Conservation (phyloP, 352 stramenopile genomes). For the Globisporangium cystogenes region DNA sequence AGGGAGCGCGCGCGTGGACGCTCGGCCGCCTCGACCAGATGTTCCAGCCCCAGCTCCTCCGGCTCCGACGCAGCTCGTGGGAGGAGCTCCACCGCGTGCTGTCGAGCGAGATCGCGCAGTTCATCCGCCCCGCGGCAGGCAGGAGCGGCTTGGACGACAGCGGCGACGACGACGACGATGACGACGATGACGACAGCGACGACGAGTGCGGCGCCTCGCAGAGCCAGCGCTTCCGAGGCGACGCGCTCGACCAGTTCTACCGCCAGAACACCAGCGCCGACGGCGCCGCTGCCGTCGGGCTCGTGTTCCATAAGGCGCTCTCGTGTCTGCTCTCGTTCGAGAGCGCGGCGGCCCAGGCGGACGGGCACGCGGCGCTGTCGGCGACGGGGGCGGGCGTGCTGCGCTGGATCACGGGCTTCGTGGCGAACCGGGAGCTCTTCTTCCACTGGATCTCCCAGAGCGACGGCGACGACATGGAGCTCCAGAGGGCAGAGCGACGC, state of each 20-base stretch:
- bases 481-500: background rate
- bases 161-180: constrained; percentile 9
- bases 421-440: constrained; percentile 49
- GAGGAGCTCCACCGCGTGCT: constrained; percentile 36
- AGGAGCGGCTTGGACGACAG: background rate
- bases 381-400: constrained; percentile 7
- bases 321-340: constrained; percentile 44
- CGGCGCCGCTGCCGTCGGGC: constrained; percentile 30
- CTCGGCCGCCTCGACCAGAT: constrained; percentile 40
- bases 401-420: constrained; percentile 34
- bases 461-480: constrained; percentile 11
- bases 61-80: constrained; percentile 23
- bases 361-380: background rate
- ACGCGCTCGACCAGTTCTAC: constrained; percentile 41
- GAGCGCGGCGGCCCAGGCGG: constrained; percentile 8
- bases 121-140: constrained; percentile 21
- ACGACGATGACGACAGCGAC: constrained; percentile 21
- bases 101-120: constrained; percentile 30
- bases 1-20: constrained; percentile 28
- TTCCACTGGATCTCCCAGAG: constrained; percentile 50
- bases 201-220: constrained; percentile 11
- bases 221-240: constrained; percentile 24
- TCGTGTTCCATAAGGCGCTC: constrained; percentile 41
- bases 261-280: constrained; percentile 39
- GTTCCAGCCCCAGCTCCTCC: constrained; percentile 12